Percentiles rank a stretch among this genome's conserved stretches.
These are phyloP conservation scores for Cyberlindnera subsufficiens DNA, from an alignment of 805 yeast species.

Conservation along the genomic window DNA sequence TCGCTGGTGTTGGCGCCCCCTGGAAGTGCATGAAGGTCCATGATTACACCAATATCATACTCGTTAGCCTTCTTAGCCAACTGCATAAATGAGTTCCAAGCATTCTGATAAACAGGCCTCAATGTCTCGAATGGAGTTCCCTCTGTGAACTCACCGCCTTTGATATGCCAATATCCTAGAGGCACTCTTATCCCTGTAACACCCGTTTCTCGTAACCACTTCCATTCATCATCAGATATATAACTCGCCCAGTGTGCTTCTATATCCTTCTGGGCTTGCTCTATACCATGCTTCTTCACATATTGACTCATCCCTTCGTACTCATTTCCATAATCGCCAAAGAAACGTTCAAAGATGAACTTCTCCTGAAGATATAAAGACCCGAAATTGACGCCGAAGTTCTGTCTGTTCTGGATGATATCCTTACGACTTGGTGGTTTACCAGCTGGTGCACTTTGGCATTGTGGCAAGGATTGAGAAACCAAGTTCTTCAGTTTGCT, in stretches of 20 bases:
- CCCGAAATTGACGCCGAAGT: conserved; percentile 85
- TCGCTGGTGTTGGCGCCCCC: conserved; percentile 87
- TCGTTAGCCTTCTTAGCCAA: conserved; percentile 55
- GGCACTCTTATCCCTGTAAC: conserved; percentile 85
- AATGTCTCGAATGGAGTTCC: conserved; percentile 59
- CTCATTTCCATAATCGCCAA: conserved; percentile 61
- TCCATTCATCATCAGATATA: conserved; percentile 70
- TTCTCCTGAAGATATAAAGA: conserved; percentile 73
- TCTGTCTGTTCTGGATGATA: conserved; percentile 54
- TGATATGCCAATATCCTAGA: conserved; percentile 87
- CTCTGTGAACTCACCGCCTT: conserved; percentile 49
- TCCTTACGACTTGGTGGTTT: conserved; percentile 33
- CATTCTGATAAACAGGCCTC: conserved; percentile 53
- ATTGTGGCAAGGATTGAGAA: conserved; percentile 22
- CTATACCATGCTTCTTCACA: conserved; percentile 43
- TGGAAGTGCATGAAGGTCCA: conserved; percentile 87
- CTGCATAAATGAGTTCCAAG: conserved; percentile 62
- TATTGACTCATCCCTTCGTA: conserved; percentile 59
- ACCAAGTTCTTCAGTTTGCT: background rate
- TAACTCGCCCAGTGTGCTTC: conserved; percentile 65
- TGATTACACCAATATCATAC: conserved; percentile 63
- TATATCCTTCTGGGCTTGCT: conserved; percentile 45
- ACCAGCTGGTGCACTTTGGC: conserved; percentile 11
- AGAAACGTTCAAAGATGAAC: conserved; percentile 65
- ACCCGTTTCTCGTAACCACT: conserved; percentile 58